Evolutionary conservation across 2,329 filamentous ascomycete species (phyloP), one percentile per base, ranked within the genome.

Genomic region (Taxawa tesnikishii): DNA sequence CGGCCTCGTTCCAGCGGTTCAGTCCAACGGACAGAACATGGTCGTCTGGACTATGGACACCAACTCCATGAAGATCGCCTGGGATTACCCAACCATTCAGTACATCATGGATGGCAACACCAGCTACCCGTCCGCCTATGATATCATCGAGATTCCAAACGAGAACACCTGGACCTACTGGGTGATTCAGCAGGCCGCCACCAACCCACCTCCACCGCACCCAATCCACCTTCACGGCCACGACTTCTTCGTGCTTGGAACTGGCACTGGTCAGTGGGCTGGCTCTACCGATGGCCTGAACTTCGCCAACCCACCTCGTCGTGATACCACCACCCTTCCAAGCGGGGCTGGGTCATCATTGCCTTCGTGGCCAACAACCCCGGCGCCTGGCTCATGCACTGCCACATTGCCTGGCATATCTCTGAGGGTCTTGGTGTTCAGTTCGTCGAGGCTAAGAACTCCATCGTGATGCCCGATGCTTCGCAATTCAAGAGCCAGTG

Each of bases 321-420:
- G 67, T n/a, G 67, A 70, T 45, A 62, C 59, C 0, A 60, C 61
- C 4, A 55, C 62, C 34, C 44, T 71, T 1, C 60, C 62, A 0
- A 44, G 46, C 1, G 47, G 47, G 6, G 68, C 67, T 0, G 63
- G 65, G 43, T 42, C 72, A 4, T 61, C 62, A 3, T 48, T 72
- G 6, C 59, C 0, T 71, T 68, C 43, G 41, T 57, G 36, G 55
- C 63, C 0, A 62, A 73, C 43, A 71, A 71, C 43, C 68, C 67
- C 0, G 68, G 68, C 10, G 58, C 68, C 16, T 73, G 65, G 54
- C 48, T 72, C 21, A 63, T 73, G 42, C 46, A 49, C 28, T 47
- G 43, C 52, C 69, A 74, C 48, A 69, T 74, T 32, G 68, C 71
- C 43, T 74, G 68, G 71, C 73, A 78, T 44, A 65, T 75, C 13